Evolutionary conservation across 2,329 filamentous ascomycete species (phyloP), one percentile per base, ranked within the genome.

Genomic region (Curvularia sp.): DNA sequence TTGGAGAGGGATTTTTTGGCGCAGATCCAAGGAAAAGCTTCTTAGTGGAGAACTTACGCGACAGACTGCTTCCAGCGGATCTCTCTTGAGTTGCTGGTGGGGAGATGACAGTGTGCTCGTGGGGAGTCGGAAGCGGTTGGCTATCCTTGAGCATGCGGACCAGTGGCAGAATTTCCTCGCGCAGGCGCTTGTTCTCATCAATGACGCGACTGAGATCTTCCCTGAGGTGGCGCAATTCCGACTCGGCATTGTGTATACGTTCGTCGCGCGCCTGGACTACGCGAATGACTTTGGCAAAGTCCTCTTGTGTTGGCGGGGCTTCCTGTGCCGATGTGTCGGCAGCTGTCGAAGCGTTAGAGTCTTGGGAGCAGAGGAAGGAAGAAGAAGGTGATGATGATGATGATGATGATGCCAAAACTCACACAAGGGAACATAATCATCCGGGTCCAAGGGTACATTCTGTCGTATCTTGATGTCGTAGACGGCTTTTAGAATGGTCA

Each of bases 381-480:
- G 38, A 32, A 19, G 28, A 28, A 30, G 30, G 51, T 41, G 13
- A 52, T 8, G 13, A 48, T n/a, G n/a, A 15, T 30, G 30, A 13
- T n/a, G 7, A 13, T 8, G 18, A n/a, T 15, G n/a, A n/a, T n/a
- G n/a, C n/a, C n/a, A n/a, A 82, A 39, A 56, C 90, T 70, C 88
- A 97, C 93, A 95, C 49, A 95, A 82, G 36, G 95, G 95, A 50
- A 97, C 86, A 76, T 97, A 99, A 77, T 98, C 92, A 71, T 97
- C 94, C 61, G 89, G 89, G 74, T 98, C 94, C 69, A 97, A 86
- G 15, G 92, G 90, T 59, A 98, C 87, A 70, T 96, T 93, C 73
- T 97, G 93, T 64, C 92, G 92, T 76, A 94, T 89, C 81, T 99
- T 99, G 73, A 95, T 89, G 73, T 98, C 93, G 80, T 97, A 98